Percentiles rank a stretch among this genome's conserved stretches.
Conservation (phyloP, 768 basidiomycete genomes). For the Hygrophorus pudorinus region DNA sequence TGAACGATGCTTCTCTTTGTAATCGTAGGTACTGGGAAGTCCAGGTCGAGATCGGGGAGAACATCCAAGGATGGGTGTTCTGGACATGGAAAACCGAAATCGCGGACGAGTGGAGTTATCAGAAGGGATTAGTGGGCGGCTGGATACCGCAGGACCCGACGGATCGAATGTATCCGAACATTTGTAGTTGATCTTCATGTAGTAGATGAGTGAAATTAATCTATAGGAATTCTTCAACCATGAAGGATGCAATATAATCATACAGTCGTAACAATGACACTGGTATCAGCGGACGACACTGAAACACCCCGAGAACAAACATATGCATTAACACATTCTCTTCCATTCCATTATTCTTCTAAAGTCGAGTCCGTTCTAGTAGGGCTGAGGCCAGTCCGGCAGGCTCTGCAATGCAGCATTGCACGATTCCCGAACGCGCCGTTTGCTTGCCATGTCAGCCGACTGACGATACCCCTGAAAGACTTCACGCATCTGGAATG, state of each 20-base stretch:
- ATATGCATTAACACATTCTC: background rate
- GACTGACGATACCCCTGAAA: slow-evolving; percentile 67
- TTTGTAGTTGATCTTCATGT: slow-evolving; percentile 28
- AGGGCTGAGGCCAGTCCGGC: slow-evolving; percentile 61
- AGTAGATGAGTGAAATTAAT: no score
- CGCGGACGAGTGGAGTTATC: slow-evolving; percentile 71
- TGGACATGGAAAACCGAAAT: slow-evolving; percentile 78
- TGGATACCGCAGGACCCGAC: slow-evolving; percentile 70
- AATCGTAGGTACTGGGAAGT: slow-evolving; percentile 62
- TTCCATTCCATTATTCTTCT: background rate
- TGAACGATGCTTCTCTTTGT: background rate
- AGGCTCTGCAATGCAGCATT: slow-evolving; percentile 63
- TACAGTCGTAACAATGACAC: no score
- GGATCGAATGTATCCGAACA: slow-evolving; percentile 52
- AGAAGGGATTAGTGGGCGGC: slow-evolving; percentile 60
- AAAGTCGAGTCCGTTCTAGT: background rate
- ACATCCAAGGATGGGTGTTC: slow-evolving; percentile 60
- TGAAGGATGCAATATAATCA: no score
- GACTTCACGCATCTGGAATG: slow-evolving; percentile 72
- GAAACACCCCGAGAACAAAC: background rate
- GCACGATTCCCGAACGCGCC: slow-evolving; percentile 65
- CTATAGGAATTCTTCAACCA: no score
- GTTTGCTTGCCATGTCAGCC: slow-evolving; percentile 58
- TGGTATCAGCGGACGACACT: background rate
- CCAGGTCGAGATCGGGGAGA: slow-evolving; percentile 67